Percentiles rank a stretch among this genome's conserved stretches.
phyloP scores from a whole-genome alignment of 164 flowering plant species.

The Houttuynia cordata region DNA sequence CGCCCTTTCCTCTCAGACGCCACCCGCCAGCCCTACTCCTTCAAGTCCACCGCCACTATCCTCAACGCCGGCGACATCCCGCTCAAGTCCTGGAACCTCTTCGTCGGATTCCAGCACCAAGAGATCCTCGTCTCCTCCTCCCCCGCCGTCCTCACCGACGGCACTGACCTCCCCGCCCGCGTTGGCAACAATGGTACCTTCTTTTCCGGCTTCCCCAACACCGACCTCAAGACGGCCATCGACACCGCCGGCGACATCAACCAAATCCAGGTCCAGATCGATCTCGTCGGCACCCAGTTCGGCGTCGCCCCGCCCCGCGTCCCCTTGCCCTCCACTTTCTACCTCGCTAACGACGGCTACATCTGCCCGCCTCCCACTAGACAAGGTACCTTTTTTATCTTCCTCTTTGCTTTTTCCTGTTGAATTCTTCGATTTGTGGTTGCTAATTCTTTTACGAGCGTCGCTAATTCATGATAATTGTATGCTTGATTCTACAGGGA shows the following conservation, averaged over 20 bases:
- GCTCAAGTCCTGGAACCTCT: constrained; percentile 50
- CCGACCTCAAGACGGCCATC: constrained; percentile 67
- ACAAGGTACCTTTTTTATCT: constrained; percentile 18
- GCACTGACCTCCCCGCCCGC: constrained; percentile 40
- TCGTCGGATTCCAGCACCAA: constrained; percentile 47
- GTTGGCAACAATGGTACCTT: constrained; percentile 53
- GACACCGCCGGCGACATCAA: constrained; percentile 80
- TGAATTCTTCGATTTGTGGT: neutral
- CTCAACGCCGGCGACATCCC: constrained; percentile 46
- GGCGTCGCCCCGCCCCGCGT: constrained; percentile 41
- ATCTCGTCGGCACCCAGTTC: constrained; percentile 71
- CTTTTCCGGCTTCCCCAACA: constrained; percentile 59
- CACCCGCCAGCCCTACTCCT: constrained; percentile 74
- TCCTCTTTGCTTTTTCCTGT: neutral
- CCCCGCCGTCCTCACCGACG: constrained; percentile 59
- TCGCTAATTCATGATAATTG: neutral
- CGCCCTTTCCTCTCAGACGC: constrained; percentile 47
- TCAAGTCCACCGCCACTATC: constrained; percentile 40
- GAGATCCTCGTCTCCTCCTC: constrained; percentile 70
- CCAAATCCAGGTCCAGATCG: constrained; percentile 47
- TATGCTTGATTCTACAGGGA: constrained; percentile 20
- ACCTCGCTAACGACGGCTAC: constrained; percentile 68
- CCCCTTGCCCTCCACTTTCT: constrained; percentile 57
- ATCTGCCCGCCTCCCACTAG: constrained; percentile 31
- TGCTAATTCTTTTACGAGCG: too few relatives aligned